These are phyloP conservation scores for Populus davidiana DNA, from an alignment of 345 rosid species.

Conservation along the genomic window DNA sequence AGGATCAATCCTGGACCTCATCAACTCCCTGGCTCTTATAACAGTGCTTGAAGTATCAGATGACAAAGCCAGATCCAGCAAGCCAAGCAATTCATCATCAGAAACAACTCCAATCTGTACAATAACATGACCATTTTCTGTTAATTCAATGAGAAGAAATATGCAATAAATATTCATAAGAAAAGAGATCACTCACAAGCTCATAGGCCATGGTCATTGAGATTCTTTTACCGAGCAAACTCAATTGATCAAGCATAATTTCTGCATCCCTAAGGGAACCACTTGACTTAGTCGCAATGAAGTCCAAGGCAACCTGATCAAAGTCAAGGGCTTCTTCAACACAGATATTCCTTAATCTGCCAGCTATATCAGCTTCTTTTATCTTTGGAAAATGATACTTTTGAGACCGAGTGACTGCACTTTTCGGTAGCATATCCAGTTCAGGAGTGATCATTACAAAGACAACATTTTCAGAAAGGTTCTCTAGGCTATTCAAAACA, in stretches of 20 bases:
- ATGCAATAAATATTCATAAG: background rate
- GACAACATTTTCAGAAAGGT: slow-evolving; percentile 59
- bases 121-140: slow-evolving; percentile 13
- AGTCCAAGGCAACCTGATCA: slow-evolving; percentile 72
- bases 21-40: slow-evolving; percentile 83
- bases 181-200: slow-evolving; percentile 58
- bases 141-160: slow-evolving; percentile 1
- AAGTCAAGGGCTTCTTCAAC: slow-evolving; percentile 63
- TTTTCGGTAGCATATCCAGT: slow-evolving; percentile 72
- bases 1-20: slow-evolving; percentile 93
- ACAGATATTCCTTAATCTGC: slow-evolving; percentile 65
- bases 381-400: slow-evolving; percentile 75
- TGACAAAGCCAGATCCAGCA: slow-evolving; percentile 88
- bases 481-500: slow-evolving; percentile 62
- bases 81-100: slow-evolving; percentile 88
- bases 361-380: slow-evolving; percentile 58
- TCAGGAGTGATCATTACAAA: slow-evolving; percentile 81
- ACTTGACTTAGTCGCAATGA: slow-evolving; percentile 85
- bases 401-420: slow-evolving; percentile 72
- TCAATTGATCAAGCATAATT: slow-evolving; percentile 92
- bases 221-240: slow-evolving; percentile 80
- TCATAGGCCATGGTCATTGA: slow-evolving; percentile 73
- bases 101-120: slow-evolving; percentile 88
- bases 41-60: slow-evolving; percentile 92
- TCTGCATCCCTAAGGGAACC: slow-evolving; percentile 96